Evolutionary conservation across 768 basidiomycete species (phyloP), one percentile per base, ranked within the genome.

Genomic region (Phaeotremella skinneri): DNA sequence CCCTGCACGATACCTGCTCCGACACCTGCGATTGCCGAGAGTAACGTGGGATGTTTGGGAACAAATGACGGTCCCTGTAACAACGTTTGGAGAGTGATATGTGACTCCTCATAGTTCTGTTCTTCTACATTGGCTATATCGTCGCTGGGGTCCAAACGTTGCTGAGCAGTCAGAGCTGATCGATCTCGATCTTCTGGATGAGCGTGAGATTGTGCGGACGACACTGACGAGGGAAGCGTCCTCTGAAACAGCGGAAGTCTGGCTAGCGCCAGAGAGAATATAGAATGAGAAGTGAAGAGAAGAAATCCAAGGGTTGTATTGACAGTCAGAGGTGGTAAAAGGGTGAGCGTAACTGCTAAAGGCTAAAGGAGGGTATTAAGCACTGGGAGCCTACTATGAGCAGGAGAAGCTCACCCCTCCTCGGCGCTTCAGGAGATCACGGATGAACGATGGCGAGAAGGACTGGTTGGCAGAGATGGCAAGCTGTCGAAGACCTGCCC

Each of bases 231-330:
- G 26, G 26, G 34, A 27, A 27, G 21, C n/a, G 25, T 17, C 23
- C 43, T 48, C 11, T 68, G 54, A 54, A 72, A 62, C 57, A 72
- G 65, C 37, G 64, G 57, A 3, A 76, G 23, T 55, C 59, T 54
- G 32, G 66, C 61, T 25, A 68, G 55, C 32, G 55, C 30, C 20
- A 66, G 57, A 23, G 68, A 69, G 55, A 76, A 69, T 48, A 70
- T 62, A n/a, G 73, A 70, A 41, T 76, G 75, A 37, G 68, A 67
- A 2, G 71, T 73, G 68, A 73, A 76, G 14, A 76, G 67, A 25
- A 76, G 59, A 43, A 74, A 73, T 2, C 74, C 74, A 21, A 76
- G 63, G 1, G 67, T 59, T 0, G 74, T 66, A 52, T 76, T 76
- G 56, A 76, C 61, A 23, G 69, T n/a, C 17, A 76, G 56, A 5